Evolutionary conservation across 2,329 filamentous ascomycete species (phyloP).

Genomic region (Microdochium paspali): DNA sequence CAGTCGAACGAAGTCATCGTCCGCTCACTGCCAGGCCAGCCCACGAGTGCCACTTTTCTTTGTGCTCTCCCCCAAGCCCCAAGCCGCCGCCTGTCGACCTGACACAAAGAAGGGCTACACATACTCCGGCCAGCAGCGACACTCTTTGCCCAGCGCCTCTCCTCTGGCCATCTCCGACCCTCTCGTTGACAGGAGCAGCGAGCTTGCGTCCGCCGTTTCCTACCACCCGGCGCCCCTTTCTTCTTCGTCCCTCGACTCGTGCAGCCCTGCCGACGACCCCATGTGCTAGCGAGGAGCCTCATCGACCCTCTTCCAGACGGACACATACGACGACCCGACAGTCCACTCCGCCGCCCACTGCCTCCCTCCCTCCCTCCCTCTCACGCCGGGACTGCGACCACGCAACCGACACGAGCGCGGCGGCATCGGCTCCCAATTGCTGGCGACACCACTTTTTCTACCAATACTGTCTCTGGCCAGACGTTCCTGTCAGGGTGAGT

Average conservation of each 20-base stretch:
- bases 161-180: neutral
- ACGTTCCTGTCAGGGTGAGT: neutral
- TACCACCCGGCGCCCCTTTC: neutral
- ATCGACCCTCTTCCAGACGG: neutral
- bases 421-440: neutral
- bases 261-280: neutral
- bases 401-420: neutral
- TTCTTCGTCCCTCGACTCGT: neutral
- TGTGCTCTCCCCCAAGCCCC: too few species aligned
- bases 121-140: neutral
- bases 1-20: too few species aligned
- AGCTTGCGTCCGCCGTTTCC: neutral
- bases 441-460: neutral
- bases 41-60: too few species aligned
- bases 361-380: neutral
- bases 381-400: neutral
- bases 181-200: neutral
- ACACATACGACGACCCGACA: conserved; percentile 1
- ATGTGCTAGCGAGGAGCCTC: neutral
- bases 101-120: neutral
- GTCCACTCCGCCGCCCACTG: neutral
- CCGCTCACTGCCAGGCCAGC: too few species aligned
- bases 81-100: neutral
- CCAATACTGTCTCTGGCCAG: neutral
- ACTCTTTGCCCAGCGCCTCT: neutral